Evolutionary conservation across 768 basidiomycete genomes (phyloP).

Genomic region (Rhizopogon vinicolor): DNA sequence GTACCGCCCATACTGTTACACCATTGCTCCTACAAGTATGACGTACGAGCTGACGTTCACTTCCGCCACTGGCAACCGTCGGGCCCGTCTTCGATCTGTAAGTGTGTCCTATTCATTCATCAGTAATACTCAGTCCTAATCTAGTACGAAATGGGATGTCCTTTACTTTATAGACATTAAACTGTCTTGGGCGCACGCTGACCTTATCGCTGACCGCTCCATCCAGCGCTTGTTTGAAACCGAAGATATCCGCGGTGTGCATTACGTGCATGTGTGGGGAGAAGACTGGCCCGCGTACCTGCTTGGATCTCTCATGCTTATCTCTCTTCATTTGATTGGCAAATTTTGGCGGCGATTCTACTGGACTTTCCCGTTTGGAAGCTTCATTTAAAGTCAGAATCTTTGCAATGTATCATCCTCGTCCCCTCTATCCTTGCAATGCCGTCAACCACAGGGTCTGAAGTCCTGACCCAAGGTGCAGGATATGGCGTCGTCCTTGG

Average conservation of each 20-base stretch:
- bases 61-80: too few species aligned
- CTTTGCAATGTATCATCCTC: neutral
- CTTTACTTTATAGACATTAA: neutral
- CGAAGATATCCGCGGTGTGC: constrained; percentile 6
- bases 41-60: neutral
- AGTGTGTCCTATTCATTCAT: neutral
- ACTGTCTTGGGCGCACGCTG: neutral
- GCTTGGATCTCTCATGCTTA: constrained; percentile 11
- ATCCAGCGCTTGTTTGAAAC: neutral
- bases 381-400: neutral
- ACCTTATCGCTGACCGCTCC: neutral
- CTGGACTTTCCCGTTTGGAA: neutral
- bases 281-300: neutral
- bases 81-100: neutral
- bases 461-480: constrained; percentile 19
- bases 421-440: constrained; percentile 2
- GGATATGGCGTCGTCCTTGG: constrained; percentile 28
- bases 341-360: neutral
- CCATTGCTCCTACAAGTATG: neutral
- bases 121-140: neutral
- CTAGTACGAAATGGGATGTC: too few species aligned
- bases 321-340: neutral
- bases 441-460: constrained; percentile 8
- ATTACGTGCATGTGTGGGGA: neutral
- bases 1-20: neutral